Base-by-base conservation (phyloP, 768 basidiomycete genomes). In the Psilocybe sp. region DNA sequence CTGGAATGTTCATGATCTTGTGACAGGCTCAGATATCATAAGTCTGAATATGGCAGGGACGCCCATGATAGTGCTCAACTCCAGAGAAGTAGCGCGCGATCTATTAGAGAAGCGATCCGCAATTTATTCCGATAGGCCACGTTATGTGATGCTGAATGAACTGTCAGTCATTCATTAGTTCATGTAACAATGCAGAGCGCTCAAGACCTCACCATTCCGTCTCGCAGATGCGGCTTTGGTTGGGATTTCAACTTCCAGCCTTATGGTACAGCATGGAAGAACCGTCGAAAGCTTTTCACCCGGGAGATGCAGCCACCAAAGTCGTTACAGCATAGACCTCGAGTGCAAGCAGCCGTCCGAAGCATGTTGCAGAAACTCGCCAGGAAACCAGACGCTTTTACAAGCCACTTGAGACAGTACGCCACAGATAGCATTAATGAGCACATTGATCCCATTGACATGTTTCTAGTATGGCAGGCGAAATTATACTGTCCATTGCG, bases 51-150 rank as follows among this genome's bases (percentile, higher is more conserved):
- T 64, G 40, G 58, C 55, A 9, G 64, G 64, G 16, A 57, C 51
- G 1, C 44, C 53, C 5, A 32, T 63, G 13, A 51, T 65, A 14
- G 51, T 65, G 2, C 39, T 77, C 31, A 71, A 71, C 46, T 63
- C 70, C 4, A 42, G 59, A 4, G 52, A 70, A 18, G 64, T 69
- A 0, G 64, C 65, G 1, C 59, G 52, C 7, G 74, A 76, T 9
- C 64, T 77, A 3, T 61, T 77, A 13, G 72, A 75, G 46, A 74
- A 65, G 39, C 59, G 68, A 8, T 70, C 68, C 13, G 28, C 58
- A n/a, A 69, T 73, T 11, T 77, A 76, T 52, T 75, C 75, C 7
- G 49, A 49, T 18, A 49, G 57, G 45, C 46, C 50, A 42, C 34
- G 51, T 46, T 51, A 46, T 49, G 47, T 38, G 10, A 53, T 53